Evolutionary conservation across 108 stramenopile species (phyloP), one percentile per base, ranked within the genome.

Genomic region (Nitzschia palea): DNA sequence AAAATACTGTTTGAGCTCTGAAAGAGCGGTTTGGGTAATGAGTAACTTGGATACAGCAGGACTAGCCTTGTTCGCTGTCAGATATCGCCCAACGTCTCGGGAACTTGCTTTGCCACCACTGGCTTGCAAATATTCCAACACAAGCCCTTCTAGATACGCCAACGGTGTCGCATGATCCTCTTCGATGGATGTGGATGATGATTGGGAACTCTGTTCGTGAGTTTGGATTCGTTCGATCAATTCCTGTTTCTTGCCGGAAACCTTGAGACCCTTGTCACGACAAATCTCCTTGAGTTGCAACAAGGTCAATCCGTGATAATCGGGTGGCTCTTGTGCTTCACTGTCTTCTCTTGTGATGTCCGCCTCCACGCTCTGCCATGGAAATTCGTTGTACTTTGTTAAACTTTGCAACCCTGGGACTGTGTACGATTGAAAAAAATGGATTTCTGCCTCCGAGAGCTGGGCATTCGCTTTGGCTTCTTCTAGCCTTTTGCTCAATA

Each of bases 31-130:
- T 53, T 2, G 15, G 31, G 23, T 22, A 18, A 30, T 18, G 37
- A 10, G 5, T 35, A 9, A 2, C n/a, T 37, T 35, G 65, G 44
- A 18, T 5, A 10, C 15, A 2, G 3, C 58, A 32, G 51, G 18
- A 42, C 70, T 71, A 29, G 68, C 54, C 30, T 68, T 72, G 65
- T 74, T 70, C 4, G 65, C 65, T 25, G 65, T 66, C 28, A 80
- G 37, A 74, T 93, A 93, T 20, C 91, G 75, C 4, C 91, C 91
- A 47, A 93, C 70, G 54, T 89, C 86, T 60, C 91, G 62, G 3
- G 84, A 86, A 40, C 76, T 76, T 8, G 88, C 91, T 37, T 63
- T 20, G 12, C 91, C 88, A n/a, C 88, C 88, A 59, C 75, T 79
- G 17, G 87, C 88, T 20, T 65, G 51, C 15, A 89, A 33, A 59